These are phyloP conservation scores for Climacium dendroides DNA, from an alignment of 225 moss, liverwort and hornwort genomes.

Conservation along the genomic window DNA sequence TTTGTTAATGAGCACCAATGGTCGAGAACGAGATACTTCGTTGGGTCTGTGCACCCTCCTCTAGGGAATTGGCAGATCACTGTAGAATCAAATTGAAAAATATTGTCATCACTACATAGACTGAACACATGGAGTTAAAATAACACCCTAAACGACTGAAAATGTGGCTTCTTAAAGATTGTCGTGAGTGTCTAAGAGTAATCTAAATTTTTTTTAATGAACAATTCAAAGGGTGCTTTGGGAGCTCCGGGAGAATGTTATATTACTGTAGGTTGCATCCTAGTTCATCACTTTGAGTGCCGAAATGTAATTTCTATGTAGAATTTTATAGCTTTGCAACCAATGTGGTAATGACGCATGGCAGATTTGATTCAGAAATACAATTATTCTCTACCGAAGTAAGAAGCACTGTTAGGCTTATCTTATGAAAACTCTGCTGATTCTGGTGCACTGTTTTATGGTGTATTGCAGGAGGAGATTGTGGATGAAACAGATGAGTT, in stretches of 20 bases:
- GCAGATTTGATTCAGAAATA: background rate
- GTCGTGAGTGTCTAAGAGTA: background rate
- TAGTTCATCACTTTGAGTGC: background rate
- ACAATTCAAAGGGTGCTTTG: background rate
- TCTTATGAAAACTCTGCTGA: background rate
- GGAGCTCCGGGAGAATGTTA: background rate
- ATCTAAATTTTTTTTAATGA: background rate
- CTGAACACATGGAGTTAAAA: background rate
- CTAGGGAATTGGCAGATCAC: background rate
- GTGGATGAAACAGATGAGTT: conserved; percentile 85
- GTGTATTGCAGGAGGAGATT: conserved; percentile 62
- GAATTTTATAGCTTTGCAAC: background rate
- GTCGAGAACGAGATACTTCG: background rate
- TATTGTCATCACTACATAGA: background rate
- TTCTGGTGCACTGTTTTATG: background rate
- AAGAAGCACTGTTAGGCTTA: background rate
- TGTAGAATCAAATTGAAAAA: background rate
- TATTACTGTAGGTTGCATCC: background rate
- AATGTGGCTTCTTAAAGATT: background rate
- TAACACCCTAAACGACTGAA: background rate
- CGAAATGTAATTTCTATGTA: too few species aligned
- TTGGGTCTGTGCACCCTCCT: too few species aligned
- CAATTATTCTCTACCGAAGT: background rate
- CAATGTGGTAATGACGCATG: background rate
- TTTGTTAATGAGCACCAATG: too few species aligned